Conservation (phyloP, 208 protist genomes). For the Endotrypanum monterogeii region DNA sequence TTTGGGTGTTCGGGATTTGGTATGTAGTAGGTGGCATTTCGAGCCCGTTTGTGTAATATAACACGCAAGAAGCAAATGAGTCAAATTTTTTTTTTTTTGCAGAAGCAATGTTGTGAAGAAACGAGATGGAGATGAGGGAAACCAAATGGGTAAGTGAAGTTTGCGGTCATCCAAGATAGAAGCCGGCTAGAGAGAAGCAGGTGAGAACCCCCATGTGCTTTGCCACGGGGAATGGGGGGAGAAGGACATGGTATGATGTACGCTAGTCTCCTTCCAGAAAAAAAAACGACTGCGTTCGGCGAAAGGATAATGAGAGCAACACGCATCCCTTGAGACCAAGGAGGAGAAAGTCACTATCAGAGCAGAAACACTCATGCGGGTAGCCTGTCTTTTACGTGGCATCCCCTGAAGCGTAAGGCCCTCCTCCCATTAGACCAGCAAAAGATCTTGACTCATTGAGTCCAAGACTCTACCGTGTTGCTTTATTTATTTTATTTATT, state of each 20-base stretch:
- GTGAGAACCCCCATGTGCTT: not conserved
- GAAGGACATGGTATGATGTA: not conserved
- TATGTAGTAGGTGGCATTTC: not conserved
- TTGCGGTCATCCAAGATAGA: no score
- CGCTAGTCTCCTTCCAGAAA: not conserved
- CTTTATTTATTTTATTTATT: slow-evolving; percentile 8
- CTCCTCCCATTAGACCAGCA: no score
- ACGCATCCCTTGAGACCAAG: not conserved
- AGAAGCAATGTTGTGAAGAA: not conserved
- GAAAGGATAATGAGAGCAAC: not conserved
- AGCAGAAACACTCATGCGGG: not conserved
- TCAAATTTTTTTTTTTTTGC: not conserved
- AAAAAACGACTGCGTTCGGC: not conserved
- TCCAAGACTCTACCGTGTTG: no score
- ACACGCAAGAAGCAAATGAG: not conserved
- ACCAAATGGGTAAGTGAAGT: not conserved
- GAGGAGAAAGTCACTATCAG: not conserved
- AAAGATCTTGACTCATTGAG: not conserved
- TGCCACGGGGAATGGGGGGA: not conserved
- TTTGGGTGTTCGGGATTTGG: not conserved
- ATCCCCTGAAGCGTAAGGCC: not conserved
- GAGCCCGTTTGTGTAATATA: not conserved
- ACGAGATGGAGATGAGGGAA: not conserved
- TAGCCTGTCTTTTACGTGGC: not conserved
- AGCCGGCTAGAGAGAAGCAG: not conserved